These are phyloP conservation scores for Mortierella sp. DNA, from an alignment of 371 early-diverging fungal species.

Conservation along the genomic window DNA sequence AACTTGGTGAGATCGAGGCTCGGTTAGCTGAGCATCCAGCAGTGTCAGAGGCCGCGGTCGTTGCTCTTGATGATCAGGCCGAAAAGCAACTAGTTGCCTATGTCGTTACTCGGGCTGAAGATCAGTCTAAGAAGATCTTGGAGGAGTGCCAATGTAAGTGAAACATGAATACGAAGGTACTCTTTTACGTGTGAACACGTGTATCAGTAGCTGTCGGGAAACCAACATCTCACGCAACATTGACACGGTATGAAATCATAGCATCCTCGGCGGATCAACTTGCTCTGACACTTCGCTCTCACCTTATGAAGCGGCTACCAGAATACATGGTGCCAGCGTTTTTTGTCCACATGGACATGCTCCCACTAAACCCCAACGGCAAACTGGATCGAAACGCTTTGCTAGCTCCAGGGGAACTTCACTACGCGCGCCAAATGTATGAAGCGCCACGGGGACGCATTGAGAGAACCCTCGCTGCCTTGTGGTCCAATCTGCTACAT, in stretches of 20 bases:
- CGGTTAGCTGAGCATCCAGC: slow-evolving; percentile 5
- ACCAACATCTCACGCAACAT: too few species aligned
- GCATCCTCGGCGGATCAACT: too few species aligned
- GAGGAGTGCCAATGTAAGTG: too few species aligned
- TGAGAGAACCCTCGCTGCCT: slow-evolving; percentile 13
- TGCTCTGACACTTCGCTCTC: background rate
- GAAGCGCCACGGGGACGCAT: slow-evolving; percentile 9
- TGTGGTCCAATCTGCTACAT: slow-evolving; percentile 9
- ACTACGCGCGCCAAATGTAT: slow-evolving; percentile 2
- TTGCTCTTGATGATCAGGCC: background rate
- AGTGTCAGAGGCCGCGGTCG: slow-evolving; percentile 12
- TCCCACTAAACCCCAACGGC: slow-evolving; percentile 12
- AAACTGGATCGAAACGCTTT: slow-evolving; percentile 26
- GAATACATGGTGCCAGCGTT: slow-evolving; percentile 37
- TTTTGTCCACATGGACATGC: slow-evolving; percentile 7
- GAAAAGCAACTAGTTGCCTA: slow-evolving; percentile 20
- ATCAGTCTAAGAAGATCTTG: too few species aligned
- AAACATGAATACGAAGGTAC: too few species aligned
- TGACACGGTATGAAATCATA: too few species aligned
- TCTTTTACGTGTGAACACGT: too few species aligned
- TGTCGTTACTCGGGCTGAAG: background rate
- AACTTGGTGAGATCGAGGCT: slow-evolving; percentile 31
- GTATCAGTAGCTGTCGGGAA: too few species aligned
- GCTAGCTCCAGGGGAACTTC: background rate
- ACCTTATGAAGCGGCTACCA: slow-evolving; percentile 13